Conservation (phyloP, 768 basidiomycete genomes). For the Hortiboletus campestris region DNA sequence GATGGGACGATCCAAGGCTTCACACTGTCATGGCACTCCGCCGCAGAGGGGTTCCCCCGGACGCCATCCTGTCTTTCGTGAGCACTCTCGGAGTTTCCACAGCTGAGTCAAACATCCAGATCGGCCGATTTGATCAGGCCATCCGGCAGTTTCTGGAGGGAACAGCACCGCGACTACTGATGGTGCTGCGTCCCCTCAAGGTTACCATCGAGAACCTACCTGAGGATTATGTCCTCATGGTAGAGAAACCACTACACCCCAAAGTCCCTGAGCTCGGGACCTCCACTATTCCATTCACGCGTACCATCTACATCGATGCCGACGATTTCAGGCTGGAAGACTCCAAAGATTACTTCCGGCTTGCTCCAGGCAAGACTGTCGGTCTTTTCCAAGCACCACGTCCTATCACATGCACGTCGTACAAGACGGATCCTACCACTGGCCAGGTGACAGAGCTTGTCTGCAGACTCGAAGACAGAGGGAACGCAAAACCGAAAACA, state of each 20-base stretch:
- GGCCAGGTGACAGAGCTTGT: slow-evolving; percentile 79
- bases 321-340: slow-evolving; percentile 93
- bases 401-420: slow-evolving; percentile 92
- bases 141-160: slow-evolving; percentile 89
- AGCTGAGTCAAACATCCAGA: slow-evolving; percentile 77
- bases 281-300: slow-evolving; percentile 80
- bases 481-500: slow-evolving; percentile 79
- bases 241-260: slow-evolving; percentile 92
- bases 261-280: slow-evolving; percentile 88
- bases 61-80: slow-evolving; percentile 91
- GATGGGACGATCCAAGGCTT: slow-evolving; percentile 97
- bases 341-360: slow-evolving; percentile 93
- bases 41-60: slow-evolving; percentile 94
- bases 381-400: slow-evolving; percentile 91
- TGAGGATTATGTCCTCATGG: slow-evolving; percentile 76
- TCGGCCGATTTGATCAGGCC: slow-evolving; percentile 84
- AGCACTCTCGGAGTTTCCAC: slow-evolving; percentile 93
- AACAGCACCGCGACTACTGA: slow-evolving; percentile 81
- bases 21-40: slow-evolving; percentile 96
- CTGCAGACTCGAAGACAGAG: slow-evolving; percentile 73
- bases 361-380: slow-evolving; percentile 96
- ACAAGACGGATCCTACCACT: slow-evolving; percentile 68
- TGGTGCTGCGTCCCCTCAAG: slow-evolving; percentile 89
- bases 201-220: slow-evolving; percentile 89
- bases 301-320: slow-evolving; percentile 85